These are phyloP conservation scores for Cladorrhinum sp. DNA, from an alignment of 2,329 filamentous ascomycete genomes.

Conservation along the genomic window DNA sequence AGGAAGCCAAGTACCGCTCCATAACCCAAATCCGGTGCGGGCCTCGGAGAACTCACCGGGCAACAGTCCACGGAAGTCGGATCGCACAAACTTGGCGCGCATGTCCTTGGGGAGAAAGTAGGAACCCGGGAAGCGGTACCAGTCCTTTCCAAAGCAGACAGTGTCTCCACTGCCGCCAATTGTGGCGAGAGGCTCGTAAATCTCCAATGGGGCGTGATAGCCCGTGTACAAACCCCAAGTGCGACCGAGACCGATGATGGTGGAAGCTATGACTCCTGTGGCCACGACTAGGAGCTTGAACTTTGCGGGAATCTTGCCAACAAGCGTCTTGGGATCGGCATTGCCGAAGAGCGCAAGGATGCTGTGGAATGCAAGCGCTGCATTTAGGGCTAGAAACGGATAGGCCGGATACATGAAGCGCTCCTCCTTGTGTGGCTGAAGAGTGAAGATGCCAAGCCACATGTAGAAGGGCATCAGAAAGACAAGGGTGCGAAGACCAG, in stretches of 20 bases:
- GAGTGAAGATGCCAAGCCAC: conserved; percentile 87
- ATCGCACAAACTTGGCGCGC: conserved; percentile 84
- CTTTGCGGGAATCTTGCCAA: conserved; percentile 69
- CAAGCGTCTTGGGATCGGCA: conserved; percentile 61
- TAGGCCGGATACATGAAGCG: conserved; percentile 98
- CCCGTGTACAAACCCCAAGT: conserved; percentile 74
- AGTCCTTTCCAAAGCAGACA: conserved; percentile 92
- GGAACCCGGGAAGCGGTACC: conserved; percentile 95
- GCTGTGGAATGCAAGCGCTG: conserved; percentile 79
- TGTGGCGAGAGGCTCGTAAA: conserved; percentile 64
- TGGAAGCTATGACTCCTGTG: conserved; percentile 58
- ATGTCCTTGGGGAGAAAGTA: conserved; percentile 84
- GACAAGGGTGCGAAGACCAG: conserved; percentile 70
- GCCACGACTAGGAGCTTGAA: conserved; percentile 68
- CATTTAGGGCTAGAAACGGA: conserved; percentile 84
- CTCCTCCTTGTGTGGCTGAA: conserved; percentile 96
- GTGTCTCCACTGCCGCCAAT: conserved; percentile 61
- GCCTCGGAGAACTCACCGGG: conserved; percentile 87
- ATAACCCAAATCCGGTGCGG: conserved; percentile 64
- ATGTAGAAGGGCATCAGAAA: conserved; percentile 87
- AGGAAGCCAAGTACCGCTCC: conserved; percentile 79
- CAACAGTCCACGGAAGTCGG: conserved; percentile 82
- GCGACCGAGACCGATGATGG: conserved; percentile 67
- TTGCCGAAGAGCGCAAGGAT: conserved; percentile 72
- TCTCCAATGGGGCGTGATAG: conserved; percentile 74